A percentile compares a stretch with the other conserved stretches of the same genome.
Conservation (phyloP, 805 yeast genomes). For the Candida quercuum region DNA sequence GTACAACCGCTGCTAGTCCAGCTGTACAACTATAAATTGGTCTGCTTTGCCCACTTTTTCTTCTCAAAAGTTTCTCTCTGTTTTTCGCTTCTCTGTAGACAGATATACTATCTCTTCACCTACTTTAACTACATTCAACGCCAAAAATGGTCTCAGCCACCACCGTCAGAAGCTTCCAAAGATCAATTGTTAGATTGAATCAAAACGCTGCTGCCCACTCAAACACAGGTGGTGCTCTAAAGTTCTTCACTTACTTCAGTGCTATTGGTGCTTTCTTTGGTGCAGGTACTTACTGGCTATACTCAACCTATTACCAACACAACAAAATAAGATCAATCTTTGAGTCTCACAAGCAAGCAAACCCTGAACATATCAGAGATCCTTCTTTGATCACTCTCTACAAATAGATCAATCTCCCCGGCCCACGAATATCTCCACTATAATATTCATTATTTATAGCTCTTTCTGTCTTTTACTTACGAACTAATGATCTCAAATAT, state of each 20-base stretch:
- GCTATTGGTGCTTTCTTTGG: conserved; percentile 17
- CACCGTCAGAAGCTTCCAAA: conserved; percentile 17
- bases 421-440: too few relatives aligned
- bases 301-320: conserved; percentile 19
- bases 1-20: not conserved
- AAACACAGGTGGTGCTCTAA: conserved; percentile 2
- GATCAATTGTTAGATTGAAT: conserved; percentile 18
- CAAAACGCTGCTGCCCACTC: conserved; percentile 13
- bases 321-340: conserved; percentile 23
- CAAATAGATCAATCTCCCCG: not conserved
- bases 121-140: not conserved
- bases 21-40: not conserved
- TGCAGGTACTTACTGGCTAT: conserved; percentile 14
- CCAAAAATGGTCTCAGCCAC: conserved; percentile 23
- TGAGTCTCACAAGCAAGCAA: conserved; percentile 5
- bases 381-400: not conserved
- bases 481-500: not conserved
- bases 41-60: not conserved
- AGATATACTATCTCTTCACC: too few relatives aligned
- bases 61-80: too few relatives aligned
- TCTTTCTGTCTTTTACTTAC: not conserved
- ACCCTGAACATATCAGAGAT: conserved; percentile 11
- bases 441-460: too few relatives aligned
- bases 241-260: conserved; percentile 14
- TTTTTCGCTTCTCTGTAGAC: too few relatives aligned